Evolutionary conservation across 2,329 filamentous ascomycete species (phyloP).

Genomic region (Magnaporthiopsis poae): DNA sequence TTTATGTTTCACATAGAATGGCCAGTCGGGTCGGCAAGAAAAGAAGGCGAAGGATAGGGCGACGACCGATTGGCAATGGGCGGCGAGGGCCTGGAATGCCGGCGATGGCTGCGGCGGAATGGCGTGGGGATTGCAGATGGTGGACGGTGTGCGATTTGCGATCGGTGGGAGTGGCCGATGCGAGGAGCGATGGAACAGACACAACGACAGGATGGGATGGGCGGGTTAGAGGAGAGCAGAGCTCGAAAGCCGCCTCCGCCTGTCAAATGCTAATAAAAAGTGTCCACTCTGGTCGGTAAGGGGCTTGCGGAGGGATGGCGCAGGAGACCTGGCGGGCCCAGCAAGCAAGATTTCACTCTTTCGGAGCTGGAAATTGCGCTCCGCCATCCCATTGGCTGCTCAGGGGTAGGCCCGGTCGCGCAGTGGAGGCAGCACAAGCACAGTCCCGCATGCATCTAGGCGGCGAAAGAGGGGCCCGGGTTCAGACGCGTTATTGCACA

Average conservation of each 20-base stretch:
- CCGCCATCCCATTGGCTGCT: neutral
- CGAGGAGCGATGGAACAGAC: neutral
- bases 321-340: neutral
- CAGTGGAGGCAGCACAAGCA: neutral
- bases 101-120: neutral
- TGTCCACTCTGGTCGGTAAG: slow-evolving; percentile 6
- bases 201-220: slow-evolving; percentile 2
- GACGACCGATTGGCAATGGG: neutral
- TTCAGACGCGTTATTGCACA: neutral
- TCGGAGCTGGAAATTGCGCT: slow-evolving; percentile 3
- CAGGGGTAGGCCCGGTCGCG: neutral
- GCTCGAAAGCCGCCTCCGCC: neutral
- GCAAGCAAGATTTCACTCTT: slow-evolving; percentile 1
- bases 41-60: neutral
- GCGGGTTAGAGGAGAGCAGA: neutral
- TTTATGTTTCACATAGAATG: neutral
- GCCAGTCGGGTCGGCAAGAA: neutral
- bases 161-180: neutral
- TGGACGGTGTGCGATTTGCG: slow-evolving; percentile 3
- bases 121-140: neutral
- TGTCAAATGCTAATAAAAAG: slow-evolving; percentile 7
- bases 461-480: neutral
- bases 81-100: slow-evolving; percentile 3
- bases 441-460: neutral
- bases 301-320: neutral